A percentile compares a stretch with the other conserved stretches of the same genome.
phyloP scores from a whole-genome alignment of 2,329 filamentous ascomycete genomes.

The Colletotrichum truncatum region DNA sequence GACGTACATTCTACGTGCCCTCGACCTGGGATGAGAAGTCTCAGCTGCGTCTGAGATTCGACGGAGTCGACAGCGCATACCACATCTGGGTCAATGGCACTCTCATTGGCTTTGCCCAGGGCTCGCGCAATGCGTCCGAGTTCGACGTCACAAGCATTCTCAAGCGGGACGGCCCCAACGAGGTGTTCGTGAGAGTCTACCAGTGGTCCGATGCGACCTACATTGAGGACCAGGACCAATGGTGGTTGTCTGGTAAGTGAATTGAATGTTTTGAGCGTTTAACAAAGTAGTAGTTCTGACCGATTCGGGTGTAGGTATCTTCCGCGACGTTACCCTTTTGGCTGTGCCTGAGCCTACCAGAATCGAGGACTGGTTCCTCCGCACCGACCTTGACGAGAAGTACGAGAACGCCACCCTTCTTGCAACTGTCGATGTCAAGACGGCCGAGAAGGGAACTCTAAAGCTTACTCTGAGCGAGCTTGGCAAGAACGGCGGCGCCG shows the following conservation, averaged over 20 bases:
- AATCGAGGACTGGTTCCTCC: slow-evolving; percentile 68
- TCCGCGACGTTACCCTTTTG: slow-evolving; percentile 71
- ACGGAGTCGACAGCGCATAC: slow-evolving; percentile 77
- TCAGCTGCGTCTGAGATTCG: slow-evolving; percentile 72
- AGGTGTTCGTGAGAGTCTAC: slow-evolving; percentile 72
- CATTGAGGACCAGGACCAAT: slow-evolving; percentile 76
- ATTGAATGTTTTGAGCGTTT: no score
- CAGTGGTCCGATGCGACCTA: slow-evolving; percentile 76
- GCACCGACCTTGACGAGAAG: slow-evolving; percentile 58
- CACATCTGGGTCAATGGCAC: slow-evolving; percentile 74
- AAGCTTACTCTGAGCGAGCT: slow-evolving; percentile 54
- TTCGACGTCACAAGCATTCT: slow-evolving; percentile 70
- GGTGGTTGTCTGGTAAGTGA: slow-evolving; percentile 68
- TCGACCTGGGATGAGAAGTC: slow-evolving; percentile 49
- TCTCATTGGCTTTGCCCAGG: slow-evolving; percentile 74
- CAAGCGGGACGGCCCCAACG: slow-evolving; percentile 53
- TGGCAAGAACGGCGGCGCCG: slow-evolving; percentile 43
- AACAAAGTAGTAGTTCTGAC: no score
- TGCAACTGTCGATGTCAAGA: slow-evolving; percentile 55
- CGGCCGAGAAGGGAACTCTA: slow-evolving; percentile 44
- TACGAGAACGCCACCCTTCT: slow-evolving; percentile 61
- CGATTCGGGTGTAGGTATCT: slow-evolving; percentile 59
- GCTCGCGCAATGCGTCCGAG: slow-evolving; percentile 73
- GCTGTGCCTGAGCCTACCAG: slow-evolving; percentile 59
- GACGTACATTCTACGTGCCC: slow-evolving; percentile 63